A percentile compares a stretch with the other conserved stretches of the same genome.
These are phyloP conservation scores for Teunomyces tritomae DNA, from an alignment of 805 yeast species.

Conservation along the genomic window DNA sequence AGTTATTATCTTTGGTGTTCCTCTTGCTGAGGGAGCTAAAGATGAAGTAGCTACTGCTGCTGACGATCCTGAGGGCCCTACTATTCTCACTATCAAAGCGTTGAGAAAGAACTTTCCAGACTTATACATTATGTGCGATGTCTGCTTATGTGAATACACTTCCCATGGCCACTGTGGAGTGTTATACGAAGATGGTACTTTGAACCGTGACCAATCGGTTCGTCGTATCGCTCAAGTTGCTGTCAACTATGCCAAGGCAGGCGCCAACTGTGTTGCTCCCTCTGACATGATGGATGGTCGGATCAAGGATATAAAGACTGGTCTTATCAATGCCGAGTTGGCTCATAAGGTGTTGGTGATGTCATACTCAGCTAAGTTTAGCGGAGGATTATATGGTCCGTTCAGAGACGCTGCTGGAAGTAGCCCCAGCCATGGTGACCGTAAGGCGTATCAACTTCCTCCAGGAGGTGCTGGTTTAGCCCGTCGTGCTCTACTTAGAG, in stretches of 20 bases:
- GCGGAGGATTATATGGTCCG: constrained; percentile 92
- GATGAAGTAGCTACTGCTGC: constrained; percentile 86
- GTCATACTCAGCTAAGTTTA: constrained; percentile 93
- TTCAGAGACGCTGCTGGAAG: constrained; percentile 97
- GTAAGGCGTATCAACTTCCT: constrained; percentile 91
- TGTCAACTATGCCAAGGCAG: constrained; percentile 91
- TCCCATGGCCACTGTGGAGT: constrained; percentile 98
- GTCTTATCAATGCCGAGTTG: constrained; percentile 72
- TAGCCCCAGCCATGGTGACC: constrained; percentile 84
- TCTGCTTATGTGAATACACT: constrained; percentile 95
- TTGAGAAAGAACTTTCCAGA: constrained; percentile 70
- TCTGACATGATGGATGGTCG: constrained; percentile 98
- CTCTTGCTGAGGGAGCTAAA: constrained; percentile 68
- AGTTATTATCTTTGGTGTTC: constrained; percentile 91
- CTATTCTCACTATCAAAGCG: constrained; percentile 70
- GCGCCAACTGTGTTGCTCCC: constrained; percentile 95
- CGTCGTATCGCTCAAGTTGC: constrained; percentile 91
- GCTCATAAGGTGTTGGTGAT: constrained; percentile 87
- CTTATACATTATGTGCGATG: constrained; percentile 87
- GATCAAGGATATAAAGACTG: constrained; percentile 80
- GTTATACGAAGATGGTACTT: constrained; percentile 79
- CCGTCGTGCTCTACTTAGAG: constrained; percentile 83
- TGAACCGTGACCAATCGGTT: constrained; percentile 72
- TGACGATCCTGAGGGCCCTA: constrained; percentile 96
- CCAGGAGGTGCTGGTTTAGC: constrained; percentile 92